Percentiles rank a stretch among this genome's conserved stretches.
phyloP scores from a whole-genome alignment of 768 basidiomycete genomes.

The Russula vinacea region DNA sequence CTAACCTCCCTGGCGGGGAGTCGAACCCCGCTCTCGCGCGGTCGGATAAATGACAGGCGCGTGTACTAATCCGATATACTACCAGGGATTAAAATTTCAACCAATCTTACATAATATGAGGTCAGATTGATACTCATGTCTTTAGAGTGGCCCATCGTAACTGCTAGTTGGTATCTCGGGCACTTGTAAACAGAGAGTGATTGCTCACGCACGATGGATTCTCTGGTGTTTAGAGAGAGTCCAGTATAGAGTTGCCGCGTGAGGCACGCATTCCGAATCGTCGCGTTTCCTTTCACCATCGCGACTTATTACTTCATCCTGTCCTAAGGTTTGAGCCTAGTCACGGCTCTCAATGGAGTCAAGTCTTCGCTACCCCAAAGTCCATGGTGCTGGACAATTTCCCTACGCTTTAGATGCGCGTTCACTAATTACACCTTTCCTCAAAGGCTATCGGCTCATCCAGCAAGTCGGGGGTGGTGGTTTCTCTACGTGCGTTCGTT shows the following conservation, averaged over 20 bases:
- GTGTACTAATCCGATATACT: constrained; percentile 27
- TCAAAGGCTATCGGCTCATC: constrained; percentile 63
- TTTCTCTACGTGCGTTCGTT: constrained; percentile 63
- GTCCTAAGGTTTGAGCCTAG: neutral
- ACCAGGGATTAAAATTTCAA: neutral
- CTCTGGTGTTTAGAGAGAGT: too few species aligned
- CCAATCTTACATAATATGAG: neutral
- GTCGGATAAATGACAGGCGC: constrained; percentile 22
- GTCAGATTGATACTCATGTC: too few species aligned
- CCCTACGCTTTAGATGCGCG: neutral
- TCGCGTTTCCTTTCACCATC: neutral
- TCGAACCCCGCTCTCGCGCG: constrained; percentile 40
- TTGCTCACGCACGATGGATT: too few species aligned
- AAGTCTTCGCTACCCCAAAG: constrained; percentile 26
- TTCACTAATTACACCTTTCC: neutral
- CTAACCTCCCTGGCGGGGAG: constrained; percentile 36
- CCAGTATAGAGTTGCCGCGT: neutral
- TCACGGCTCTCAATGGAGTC: constrained; percentile 18
- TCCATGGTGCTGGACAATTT: constrained; percentile 20
- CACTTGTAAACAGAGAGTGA: too few species aligned
- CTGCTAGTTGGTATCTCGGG: too few species aligned
- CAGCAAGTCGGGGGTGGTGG: constrained; percentile 83
- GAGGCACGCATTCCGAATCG: neutral
- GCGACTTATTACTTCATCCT: neutral
- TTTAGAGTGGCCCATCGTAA: too few species aligned